Conservation (phyloP, 1,284 basidiomycete genomes). For the Sphaerobolus stellatus region DNA sequence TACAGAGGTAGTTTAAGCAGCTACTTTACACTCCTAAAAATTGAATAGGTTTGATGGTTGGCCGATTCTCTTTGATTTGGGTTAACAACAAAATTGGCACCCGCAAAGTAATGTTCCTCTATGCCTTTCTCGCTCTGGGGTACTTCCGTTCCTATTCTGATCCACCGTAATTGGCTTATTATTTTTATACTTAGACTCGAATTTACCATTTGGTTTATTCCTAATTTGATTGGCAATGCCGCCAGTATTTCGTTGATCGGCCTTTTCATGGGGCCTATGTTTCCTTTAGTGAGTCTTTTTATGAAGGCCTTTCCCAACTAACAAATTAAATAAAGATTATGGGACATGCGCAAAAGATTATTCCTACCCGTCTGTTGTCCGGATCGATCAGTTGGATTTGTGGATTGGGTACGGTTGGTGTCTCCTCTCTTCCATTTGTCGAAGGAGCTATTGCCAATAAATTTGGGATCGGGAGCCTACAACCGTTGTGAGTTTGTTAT, state of each 20-base stretch:
- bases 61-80: conserved; percentile 56
- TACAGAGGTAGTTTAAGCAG: conserved; percentile 1
- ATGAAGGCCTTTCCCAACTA: neutral
- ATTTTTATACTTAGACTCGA: conserved; percentile 27
- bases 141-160: conserved; percentile 29
- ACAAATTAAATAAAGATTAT: conserved; percentile 32
- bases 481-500: conserved; percentile 52
- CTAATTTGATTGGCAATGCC: conserved; percentile 35
- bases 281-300: conserved; percentile 40
- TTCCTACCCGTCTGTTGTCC: conserved; percentile 62
- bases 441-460: conserved; percentile 54
- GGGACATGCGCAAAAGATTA: conserved; percentile 53
- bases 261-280: conserved; percentile 48
- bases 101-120: conserved; percentile 51
- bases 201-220: conserved; percentile 38
- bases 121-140: conserved; percentile 52
- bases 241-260: conserved; percentile 39
- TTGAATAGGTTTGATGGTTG: conserved; percentile 51
- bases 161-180: neutral
- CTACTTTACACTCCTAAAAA: neutral
- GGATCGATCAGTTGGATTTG: conserved; percentile 69
- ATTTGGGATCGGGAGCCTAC: conserved; percentile 55
- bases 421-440: conserved; percentile 64
- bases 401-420: conserved; percentile 66
- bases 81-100: conserved; percentile 60